A percentile compares a stretch with the other conserved stretches of the same genome.
Conservation (phyloP, 768 basidiomycete species). For the Psilocybe tampanensis region DNA sequence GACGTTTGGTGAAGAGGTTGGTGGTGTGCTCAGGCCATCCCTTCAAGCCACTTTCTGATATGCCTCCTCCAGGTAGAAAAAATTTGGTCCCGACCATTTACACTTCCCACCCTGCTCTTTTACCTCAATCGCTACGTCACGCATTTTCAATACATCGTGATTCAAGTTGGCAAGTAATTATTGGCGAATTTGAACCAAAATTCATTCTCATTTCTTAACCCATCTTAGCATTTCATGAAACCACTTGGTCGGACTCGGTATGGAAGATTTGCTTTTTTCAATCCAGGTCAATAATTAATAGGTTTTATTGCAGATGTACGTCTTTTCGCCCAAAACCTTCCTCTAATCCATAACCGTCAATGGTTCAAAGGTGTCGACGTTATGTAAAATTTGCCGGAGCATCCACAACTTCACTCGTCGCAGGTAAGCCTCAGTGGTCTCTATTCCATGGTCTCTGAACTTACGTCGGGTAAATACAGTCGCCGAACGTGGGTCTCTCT, state of each 20-base stretch:
- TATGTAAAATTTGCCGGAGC: constrained; percentile 27
- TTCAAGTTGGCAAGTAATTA: constrained; percentile 21
- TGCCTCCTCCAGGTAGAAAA: constrained; percentile 18
- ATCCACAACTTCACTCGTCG: constrained; percentile 21
- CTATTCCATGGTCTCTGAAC: neutral
- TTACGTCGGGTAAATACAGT: constrained; percentile 7
- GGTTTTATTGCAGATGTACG: constrained; percentile 15
- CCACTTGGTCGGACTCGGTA: constrained; percentile 23
- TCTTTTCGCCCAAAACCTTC: neutral
- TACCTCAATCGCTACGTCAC: constrained; percentile 26
- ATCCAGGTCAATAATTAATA: neutral
- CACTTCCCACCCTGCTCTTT: constrained; percentile 20
- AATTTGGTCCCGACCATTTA: constrained; percentile 24
- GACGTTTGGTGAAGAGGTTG: constrained; percentile 22
- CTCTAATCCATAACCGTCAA: too few relatives aligned
- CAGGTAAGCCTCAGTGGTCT: constrained; percentile 12
- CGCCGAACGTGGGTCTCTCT: constrained; percentile 17
- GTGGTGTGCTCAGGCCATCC: neutral
- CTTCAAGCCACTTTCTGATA: neutral
- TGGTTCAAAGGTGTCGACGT: constrained; percentile 17
- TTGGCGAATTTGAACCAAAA: neutral
- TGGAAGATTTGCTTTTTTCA: neutral
- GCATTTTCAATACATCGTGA: constrained; percentile 24
- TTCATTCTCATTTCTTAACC: neutral
- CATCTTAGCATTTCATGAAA: constrained; percentile 21